Base-by-base conservation (phyloP, 371 early-diverging fungal species). In the Rhizopus sp. region DNA sequence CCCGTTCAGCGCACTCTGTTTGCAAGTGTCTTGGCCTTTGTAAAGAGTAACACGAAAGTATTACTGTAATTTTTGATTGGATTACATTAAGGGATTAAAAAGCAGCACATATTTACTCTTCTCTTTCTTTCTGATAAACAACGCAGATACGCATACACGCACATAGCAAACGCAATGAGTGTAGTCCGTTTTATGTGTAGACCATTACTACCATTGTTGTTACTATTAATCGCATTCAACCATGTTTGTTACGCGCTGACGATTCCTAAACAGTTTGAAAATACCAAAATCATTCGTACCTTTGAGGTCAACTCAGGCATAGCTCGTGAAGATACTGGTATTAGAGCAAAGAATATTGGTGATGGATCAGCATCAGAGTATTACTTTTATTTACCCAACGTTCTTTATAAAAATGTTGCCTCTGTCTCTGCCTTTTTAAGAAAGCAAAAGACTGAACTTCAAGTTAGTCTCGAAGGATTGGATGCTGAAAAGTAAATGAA, bases 291-390 rank as follows among this genome's bases (percentile, higher is more conserved):
- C 16, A 68, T 82, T 46, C 86, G 90, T 33, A 74, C 78, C 33
- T 49, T 92, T 48, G 90, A 91, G 57, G 69, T 90, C 32, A 74
- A 86, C 7, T 65, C 66, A 32, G 69, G 81, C 32, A 75, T 91
- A 57, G 81, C 81, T 38, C 83, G 87, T 15, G 85, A 87, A 62
- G 75, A 80, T 58, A 79, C 81, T 33, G 82, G 85, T 31, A 69
- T 87, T 42, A 73, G 82, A 33, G 75, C 85, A 29, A 68, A 79
- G 65, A 86, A 84, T 59, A 69, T 78, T 29, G 76, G 65, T 52
- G 49, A 64, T 6, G 55, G 66, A 23, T 60, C 81, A 37, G 75
- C 69, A 35, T 57, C 53, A 13, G 80, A 78, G 13, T 89, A 87
- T 52, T 87, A 82, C 59, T 72, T 84, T 45, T 78, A 83, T 13